A percentile compares a stretch with the other conserved stretches of the same genome.
These are phyloP conservation scores for Lactifluus echinatus DNA, from an alignment of 768 basidiomycete species.

Conservation along the genomic window DNA sequence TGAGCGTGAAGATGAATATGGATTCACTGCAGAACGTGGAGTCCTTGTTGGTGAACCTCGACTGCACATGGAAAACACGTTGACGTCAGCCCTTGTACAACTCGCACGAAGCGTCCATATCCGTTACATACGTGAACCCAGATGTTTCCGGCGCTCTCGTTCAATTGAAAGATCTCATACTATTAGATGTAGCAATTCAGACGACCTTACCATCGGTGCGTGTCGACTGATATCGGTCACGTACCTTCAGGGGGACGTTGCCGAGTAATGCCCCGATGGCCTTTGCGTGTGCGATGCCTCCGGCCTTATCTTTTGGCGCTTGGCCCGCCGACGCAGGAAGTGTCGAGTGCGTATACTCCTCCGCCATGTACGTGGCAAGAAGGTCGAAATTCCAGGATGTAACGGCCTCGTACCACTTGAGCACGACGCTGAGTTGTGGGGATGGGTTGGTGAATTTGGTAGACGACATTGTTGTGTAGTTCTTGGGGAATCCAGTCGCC, in stretches of 20 bases:
- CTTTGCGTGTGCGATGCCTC: constrained; percentile 1
- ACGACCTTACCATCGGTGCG: background rate
- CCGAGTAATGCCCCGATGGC: background rate
- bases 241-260: background rate
- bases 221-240: background rate
- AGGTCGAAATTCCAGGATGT: background rate
- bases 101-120: background rate
- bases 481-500: too few species aligned
- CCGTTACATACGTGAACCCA: constrained; percentile 12
- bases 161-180: constrained; percentile 7
- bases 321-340: background rate
- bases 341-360: background rate
- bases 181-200: background rate
- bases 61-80: background rate
- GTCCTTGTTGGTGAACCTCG: too few species aligned
- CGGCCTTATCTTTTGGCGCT: background rate
- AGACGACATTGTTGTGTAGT: background rate
- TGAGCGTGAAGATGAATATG: background rate
- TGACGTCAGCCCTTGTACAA: background rate
- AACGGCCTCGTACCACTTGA: constrained; percentile 1
- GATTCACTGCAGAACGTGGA: background rate
- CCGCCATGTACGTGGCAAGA: background rate
- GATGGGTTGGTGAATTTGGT: background rate
- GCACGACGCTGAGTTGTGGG: constrained; percentile 3
- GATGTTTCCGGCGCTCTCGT: background rate